phyloP scores from a whole-genome alignment of 305 asterid genomes.

The Solanum aculeatissimum region DNA sequence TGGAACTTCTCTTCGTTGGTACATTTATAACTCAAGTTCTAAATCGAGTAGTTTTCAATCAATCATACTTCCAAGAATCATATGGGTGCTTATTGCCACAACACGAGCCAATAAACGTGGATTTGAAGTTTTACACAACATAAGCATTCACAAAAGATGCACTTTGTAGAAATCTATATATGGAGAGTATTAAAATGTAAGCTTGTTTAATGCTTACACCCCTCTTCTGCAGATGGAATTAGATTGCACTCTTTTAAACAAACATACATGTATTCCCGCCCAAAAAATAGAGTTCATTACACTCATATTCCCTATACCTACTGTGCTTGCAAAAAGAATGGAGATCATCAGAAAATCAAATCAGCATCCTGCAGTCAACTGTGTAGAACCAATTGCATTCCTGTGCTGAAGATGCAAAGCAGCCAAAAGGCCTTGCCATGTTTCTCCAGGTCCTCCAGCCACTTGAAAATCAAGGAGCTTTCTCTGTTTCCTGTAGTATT shows the following conservation, averaged over 20 bases:
- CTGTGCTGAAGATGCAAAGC: slow-evolving; percentile 78
- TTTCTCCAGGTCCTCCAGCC: slow-evolving; percentile 58
- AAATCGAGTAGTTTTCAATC: too few relatives aligned
- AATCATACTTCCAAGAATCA: too few relatives aligned
- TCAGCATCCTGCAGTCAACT: slow-evolving; percentile 2
- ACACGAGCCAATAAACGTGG: neutral
- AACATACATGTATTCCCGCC: neutral
- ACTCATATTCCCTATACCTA: neutral
- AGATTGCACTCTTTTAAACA: neutral
- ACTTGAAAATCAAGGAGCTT: slow-evolving; percentile 76
- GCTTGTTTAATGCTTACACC: neutral
- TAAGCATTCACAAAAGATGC: neutral
- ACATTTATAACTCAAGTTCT: too few relatives aligned
- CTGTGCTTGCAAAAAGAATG: neutral
- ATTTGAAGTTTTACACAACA: neutral
- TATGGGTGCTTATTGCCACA: neutral
- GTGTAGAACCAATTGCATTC: slow-evolving; percentile 10
- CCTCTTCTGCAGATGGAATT: neutral
- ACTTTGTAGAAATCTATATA: neutral
- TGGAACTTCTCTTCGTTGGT: too few relatives aligned
- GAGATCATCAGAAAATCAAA: neutral
- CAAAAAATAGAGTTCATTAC: neutral
- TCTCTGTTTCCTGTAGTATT: slow-evolving; percentile 69
- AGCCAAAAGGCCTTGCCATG: slow-evolving; percentile 86
- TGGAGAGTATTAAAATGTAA: neutral